Conservation (phyloP, 192 early-diverging fungal genomes). For the Thoreauomyces humboldtii region DNA sequence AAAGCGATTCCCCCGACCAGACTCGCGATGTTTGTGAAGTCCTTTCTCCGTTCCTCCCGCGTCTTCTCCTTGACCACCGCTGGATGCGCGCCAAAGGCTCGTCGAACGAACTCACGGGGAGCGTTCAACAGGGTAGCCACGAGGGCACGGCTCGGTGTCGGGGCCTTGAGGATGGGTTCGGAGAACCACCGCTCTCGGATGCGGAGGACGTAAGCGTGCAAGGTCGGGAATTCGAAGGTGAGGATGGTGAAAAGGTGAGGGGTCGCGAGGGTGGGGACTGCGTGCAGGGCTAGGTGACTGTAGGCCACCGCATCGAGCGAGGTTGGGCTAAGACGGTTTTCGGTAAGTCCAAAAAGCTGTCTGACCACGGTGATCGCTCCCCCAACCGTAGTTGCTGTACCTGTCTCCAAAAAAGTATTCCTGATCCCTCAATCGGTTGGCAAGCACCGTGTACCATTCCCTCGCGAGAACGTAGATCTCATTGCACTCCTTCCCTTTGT, state of each 20-base stretch:
- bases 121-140: conserved; percentile 20
- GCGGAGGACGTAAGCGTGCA: conserved; percentile 62
- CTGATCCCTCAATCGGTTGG: conserved; percentile 70
- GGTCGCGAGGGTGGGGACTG: conserved; percentile 71
- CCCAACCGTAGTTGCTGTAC: conserved; percentile 39
- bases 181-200: conserved; percentile 32
- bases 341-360: not conserved
- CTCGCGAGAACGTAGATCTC: conserved; percentile 68
- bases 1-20: conserved; percentile 40
- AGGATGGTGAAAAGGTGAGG: conserved; percentile 66
- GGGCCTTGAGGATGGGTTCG: conserved; percentile 22
- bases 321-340: conserved; percentile 53
- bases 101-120: conserved; percentile 9
- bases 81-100: conserved; percentile 7
- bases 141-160: conserved; percentile 40
- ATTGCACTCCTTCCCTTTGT: conserved; percentile 9
- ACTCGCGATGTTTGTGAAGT: conserved; percentile 27
- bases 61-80: conserved; percentile 11
- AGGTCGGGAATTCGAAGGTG: conserved; percentile 62
- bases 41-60: conserved; percentile 23
- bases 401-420: conserved; percentile 79
- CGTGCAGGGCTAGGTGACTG: conserved; percentile 76
- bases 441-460: conserved; percentile 64
- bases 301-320: conserved; percentile 80
- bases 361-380: not conserved